These are phyloP conservation scores for Penicillium sp. DNA, from an alignment of 2,329 filamentous ascomycete species.

Conservation along the genomic window DNA sequence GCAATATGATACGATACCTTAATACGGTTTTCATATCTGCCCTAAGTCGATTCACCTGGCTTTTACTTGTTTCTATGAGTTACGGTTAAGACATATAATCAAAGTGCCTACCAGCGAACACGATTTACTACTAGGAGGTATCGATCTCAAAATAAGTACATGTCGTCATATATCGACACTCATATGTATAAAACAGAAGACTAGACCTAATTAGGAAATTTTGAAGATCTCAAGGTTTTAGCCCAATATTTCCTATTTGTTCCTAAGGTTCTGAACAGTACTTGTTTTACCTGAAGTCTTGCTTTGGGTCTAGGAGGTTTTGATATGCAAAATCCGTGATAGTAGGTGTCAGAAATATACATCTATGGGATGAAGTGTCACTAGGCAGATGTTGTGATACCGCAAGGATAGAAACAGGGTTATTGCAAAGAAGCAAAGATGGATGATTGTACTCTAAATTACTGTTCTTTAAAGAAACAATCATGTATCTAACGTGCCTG, in stretches of 20 bases:
- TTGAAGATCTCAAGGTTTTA: not conserved
- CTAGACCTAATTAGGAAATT: not conserved
- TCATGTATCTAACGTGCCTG: not conserved
- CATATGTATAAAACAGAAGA: not conserved
- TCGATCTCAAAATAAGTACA: not conserved
- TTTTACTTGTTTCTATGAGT: no score
- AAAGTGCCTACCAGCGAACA: no score
- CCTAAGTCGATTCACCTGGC: no score
- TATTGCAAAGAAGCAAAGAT: no score
- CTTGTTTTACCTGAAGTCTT: not conserved
- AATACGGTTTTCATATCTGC: no score
- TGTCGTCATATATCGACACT: not conserved
- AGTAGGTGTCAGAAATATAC: not conserved
- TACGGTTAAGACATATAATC: no score
- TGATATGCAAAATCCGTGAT: not conserved
- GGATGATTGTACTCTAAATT: not conserved
- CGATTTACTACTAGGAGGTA: no score
- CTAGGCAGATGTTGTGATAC: not conserved
- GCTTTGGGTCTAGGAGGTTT: not conserved
- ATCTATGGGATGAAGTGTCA: not conserved
- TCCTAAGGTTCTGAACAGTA: not conserved
- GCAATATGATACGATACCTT: no score
- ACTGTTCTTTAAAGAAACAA: not conserved
- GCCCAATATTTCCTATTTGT: not conserved
- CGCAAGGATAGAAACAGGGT: not conserved